A percentile compares a stretch with the other conserved stretches of the same genome.
Conservation (phyloP, 2,329 filamentous ascomycete genomes). For the Bipolaris victoriae region DNA sequence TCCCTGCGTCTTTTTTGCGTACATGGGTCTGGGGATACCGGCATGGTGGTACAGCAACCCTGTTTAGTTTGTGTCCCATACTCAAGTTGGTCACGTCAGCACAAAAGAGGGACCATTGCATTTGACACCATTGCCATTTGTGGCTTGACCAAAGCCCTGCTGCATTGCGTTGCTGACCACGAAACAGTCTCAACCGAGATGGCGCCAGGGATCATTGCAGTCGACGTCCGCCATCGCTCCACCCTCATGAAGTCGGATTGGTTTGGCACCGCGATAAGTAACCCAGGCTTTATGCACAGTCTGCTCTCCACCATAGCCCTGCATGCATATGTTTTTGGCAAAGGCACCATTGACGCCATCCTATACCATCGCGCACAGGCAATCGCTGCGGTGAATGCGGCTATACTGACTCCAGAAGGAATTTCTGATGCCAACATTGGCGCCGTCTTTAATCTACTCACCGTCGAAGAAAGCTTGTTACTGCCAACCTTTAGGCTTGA, state of each 20-base stretch:
- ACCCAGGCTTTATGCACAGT: slow-evolving; percentile 49
- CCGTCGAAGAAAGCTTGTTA: slow-evolving; percentile 43
- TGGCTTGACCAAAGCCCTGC: neutral
- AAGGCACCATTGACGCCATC: slow-evolving; percentile 40
- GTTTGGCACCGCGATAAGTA: slow-evolving; percentile 45
- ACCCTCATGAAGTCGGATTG: slow-evolving; percentile 46
- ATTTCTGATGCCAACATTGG: slow-evolving; percentile 49
- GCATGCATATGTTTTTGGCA: slow-evolving; percentile 43
- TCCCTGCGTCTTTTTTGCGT: slow-evolving; percentile 13
- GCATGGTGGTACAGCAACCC: slow-evolving; percentile 10
- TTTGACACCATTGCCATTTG: neutral
- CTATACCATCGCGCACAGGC: slow-evolving; percentile 44
- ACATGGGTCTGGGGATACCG: slow-evolving; percentile 16
- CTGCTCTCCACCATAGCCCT: slow-evolving; percentile 45
- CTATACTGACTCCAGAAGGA: slow-evolving; percentile 38
- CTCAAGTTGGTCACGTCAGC: neutral
- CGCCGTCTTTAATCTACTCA: slow-evolving; percentile 48
- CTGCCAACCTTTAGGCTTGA: slow-evolving; percentile 30
- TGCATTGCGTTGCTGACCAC: slow-evolving; percentile 23
- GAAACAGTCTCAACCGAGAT: slow-evolving; percentile 43
- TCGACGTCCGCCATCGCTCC: slow-evolving; percentile 45
- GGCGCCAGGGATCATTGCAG: slow-evolving; percentile 46
- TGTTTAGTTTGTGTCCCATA: slow-evolving; percentile 3
- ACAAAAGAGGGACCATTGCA: neutral
- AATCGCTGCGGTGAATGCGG: slow-evolving; percentile 43